Evolutionary conservation across 345 rosid genomes (phyloP).

Genomic region (Gossypium australe): DNA sequence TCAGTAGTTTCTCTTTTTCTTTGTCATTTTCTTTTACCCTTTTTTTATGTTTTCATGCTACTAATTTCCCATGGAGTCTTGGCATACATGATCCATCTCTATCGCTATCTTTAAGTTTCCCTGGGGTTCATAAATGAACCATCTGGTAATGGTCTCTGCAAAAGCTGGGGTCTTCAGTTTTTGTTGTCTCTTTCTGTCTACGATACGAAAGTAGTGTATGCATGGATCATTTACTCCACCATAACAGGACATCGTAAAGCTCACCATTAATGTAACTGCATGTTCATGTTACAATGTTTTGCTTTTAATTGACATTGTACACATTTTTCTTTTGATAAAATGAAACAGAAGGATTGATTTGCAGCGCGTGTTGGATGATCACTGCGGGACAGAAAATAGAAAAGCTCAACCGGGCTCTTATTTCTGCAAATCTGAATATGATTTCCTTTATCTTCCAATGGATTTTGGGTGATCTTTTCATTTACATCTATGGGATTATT

Average conservation of each 20-base stretch:
- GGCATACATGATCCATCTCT: neutral
- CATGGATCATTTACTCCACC: neutral
- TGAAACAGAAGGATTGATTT: slow-evolving; percentile 32
- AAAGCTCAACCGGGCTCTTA: neutral
- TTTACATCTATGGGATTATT: neutral
- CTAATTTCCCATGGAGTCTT: neutral
- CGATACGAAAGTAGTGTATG: neutral
- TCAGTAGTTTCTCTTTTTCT: slow-evolving; percentile 15
- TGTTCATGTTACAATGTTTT: neutral
- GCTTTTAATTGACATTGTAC: neutral
- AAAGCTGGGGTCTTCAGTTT: too few species aligned
- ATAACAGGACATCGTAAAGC: neutral
- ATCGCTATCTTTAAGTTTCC: too few species aligned
- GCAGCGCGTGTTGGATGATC: slow-evolving; percentile 29
- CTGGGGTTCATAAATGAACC: too few species aligned
- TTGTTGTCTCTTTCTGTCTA: too few species aligned
- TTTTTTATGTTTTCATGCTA: neutral
- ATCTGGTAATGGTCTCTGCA: too few species aligned
- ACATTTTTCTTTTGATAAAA: neutral
- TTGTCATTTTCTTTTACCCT: neutral
- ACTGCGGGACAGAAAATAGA: slow-evolving; percentile 27
- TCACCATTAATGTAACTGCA: neutral
- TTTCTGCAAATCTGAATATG: slow-evolving; percentile 29
- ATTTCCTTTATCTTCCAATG: slow-evolving; percentile 53
- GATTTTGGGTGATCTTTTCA: slow-evolving; percentile 40